Evolutionary conservation across 2,329 filamentous ascomycete genomes (phyloP), one percentile per base, ranked within the genome.

Genomic region (Emmonsiellopsis sp.): DNA sequence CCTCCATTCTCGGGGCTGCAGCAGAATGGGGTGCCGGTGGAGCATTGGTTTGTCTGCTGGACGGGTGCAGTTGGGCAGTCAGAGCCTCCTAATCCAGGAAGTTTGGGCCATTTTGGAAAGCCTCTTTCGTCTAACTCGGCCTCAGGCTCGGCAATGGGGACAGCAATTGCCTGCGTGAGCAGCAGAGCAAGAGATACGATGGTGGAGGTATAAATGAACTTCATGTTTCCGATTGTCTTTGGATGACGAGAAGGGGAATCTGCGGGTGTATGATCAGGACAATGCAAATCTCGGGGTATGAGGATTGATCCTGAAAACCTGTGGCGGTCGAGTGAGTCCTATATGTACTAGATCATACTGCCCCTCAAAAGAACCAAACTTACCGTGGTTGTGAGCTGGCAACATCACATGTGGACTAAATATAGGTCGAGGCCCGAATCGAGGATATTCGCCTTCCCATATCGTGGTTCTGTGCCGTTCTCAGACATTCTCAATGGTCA

Each of bases 1-100:
- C 54, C 41, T 49, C 54, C 54, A 10, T 38, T 50, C 7, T 54
- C 52, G 38, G 54, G 54, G 38, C 52, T 54, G 52, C 54, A 56
- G 35, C 54, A 56, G 26, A 34, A 56, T 32, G 54, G 54, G 30
- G 30, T n/a, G 37, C 54, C 54, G 31, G 48, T 56, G 51, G 54
- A 56, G 31, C 54, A 56, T 37, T 54, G 48, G 40, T 56, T 56
- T 13, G 40, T 15, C 40, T 51, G 50, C 37, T 51, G 37, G 30
- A 51, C 49, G 11, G 49, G 49, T 7, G 49, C 16, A 11, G 31
- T 32, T 32, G 16, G 38, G 32, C 20, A 42, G 7, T 7, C 20
- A 1, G 15, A 48, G 37, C 32, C 45, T 16, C 20, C 20, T 26
- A 26, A 26, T 42, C 10, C 31, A 11, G 31, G 44, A 30, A 47